Evolutionary conservation across 768 basidiomycete genomes (phyloP), one percentile per base, ranked within the genome.

Genomic region (Leccinum sublutescens): DNA sequence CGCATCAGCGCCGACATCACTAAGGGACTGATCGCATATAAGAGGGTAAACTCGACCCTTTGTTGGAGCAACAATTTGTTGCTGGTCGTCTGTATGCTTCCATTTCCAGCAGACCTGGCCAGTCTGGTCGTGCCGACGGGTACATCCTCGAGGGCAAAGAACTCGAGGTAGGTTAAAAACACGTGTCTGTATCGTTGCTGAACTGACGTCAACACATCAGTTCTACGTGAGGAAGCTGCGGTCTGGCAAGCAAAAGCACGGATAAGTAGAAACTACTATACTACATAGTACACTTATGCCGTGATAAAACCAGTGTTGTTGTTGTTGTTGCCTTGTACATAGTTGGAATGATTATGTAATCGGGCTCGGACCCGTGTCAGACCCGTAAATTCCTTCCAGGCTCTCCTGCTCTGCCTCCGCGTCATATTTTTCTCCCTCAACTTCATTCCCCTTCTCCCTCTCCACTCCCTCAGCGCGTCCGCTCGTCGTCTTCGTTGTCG

Each of bases 141-240:
- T 98, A 98, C 79, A 81, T 99, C 63, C 86, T 99, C 55, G 97
- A 99, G 82, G 97, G 97, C 72, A 95, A 93, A 80, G 97, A 99
- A 76, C 87, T 98, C 57, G 95, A 98, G 85, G 94, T 96, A 64
- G 53, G 83, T 60, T 17, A 34, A 2, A 8, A 14, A 31, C 2
- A 34, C 11, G 34, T 25, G 11, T 12, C 14, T 33, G 21, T 4
- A 15, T 31, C 45, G 31, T 40, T 59, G 55, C 58, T 52, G 50
- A 54, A 52, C 66, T 73, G 61, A 70, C 64, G 71, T 67, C 64
- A 50, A 48, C 50, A 62, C 36, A 64, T 11, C 66, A 95, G 92
- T 97, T 98, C 81, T 97, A 96, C 82, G 77, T 94, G 71, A 86
- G 92, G 81, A 95, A 95, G 75, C 81, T 98, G 77, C 88, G 91